Percentiles rank a stretch among this genome's conserved stretches.
Evolutionary conservation across 2,329 filamentous ascomycete species (phyloP).

Genomic region (Cercospora berteroae): DNA sequence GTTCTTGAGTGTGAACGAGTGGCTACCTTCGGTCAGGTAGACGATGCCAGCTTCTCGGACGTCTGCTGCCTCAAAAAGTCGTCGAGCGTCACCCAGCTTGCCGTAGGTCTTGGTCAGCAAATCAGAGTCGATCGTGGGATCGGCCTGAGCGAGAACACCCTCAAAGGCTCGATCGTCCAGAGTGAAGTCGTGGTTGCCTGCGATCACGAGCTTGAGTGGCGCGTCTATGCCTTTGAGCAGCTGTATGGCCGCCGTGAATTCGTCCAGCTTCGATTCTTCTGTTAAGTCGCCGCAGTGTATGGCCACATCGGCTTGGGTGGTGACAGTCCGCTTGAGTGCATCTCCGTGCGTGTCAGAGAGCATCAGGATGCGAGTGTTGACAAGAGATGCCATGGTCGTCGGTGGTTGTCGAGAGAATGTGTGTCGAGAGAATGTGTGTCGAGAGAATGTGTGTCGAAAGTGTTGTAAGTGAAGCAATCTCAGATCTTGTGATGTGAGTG

Average conservation of each 20-base stretch:
- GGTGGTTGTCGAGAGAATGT: background rate
- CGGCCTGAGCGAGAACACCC: conserved; percentile 11
- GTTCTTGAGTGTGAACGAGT: conserved; percentile 48
- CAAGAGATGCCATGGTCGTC: background rate
- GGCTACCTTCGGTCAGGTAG: conserved; percentile 57
- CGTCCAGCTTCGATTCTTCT: conserved; percentile 47
- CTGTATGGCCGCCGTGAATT: conserved; percentile 50
- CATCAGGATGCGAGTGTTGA: conserved; percentile 43
- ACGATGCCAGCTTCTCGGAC: conserved; percentile 49
- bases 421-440: too few relatives aligned
- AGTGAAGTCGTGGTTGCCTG: conserved; percentile 62
- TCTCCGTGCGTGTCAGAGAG: conserved; percentile 46
- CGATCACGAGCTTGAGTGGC: conserved; percentile 60
- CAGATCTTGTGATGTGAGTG: background rate
- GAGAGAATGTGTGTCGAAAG: background rate
- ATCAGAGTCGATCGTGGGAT: background rate
- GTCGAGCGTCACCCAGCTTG: conserved; percentile 18
- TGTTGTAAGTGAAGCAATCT: background rate
- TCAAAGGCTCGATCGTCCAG: conserved; percentile 44
- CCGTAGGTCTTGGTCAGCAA: conserved; percentile 16
- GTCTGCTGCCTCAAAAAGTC: conserved; percentile 22
- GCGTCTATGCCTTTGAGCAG: conserved; percentile 52
- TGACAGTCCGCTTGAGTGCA: background rate
- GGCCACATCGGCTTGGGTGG: conserved; percentile 51
- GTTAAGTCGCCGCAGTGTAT: conserved; percentile 62